Base-by-base conservation (phyloP, 2,329 filamentous ascomycete species). In the Rhynchosporium graminicola region DNA sequence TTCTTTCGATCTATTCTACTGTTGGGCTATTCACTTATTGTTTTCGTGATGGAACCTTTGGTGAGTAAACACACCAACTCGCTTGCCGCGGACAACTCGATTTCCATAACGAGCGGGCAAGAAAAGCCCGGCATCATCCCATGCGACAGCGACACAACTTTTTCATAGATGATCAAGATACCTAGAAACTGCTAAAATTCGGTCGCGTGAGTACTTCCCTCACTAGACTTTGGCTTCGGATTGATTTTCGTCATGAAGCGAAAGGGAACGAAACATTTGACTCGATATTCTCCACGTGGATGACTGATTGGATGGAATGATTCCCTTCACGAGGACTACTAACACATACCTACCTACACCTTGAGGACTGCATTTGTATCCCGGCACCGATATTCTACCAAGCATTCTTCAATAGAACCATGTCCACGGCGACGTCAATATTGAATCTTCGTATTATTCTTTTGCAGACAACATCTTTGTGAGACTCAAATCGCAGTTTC, bases 151-250 rank as follows among this genome's bases (percentile, higher is more conserved):
- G 55, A 55, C 59, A 38, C 59, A 56, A 55, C 46, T 50, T 46
- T 33, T 1, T 26, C 45, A 43, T 28, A 13, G n/a, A 12, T 38
- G n/a, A 45, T 33, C 5, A 46, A n/a, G 2, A 33, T 40, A 8
- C 20, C 20, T n/a, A 36, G 15, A 46, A 36, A 6, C 38, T 9
- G 6, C 28, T 36, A 15, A n/a, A 20, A 60, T 9, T 13, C 40
- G 58, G 59, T 61, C 59, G 59, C 59, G 59, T 61, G 59, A 61
- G 59, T 61, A 36, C 43, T 31, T 57, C 29, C 51, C 20, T 12
- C 26, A 15, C 12, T 20, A 58, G 15, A 13, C 9, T 42, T 10
- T 9, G 15, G 13, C 4, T 42, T 9, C 31, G n/a, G 3, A 5
- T 1, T 40, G 26, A 31, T 45, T 57, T 20, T 57, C 33, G 43